Evolutionary conservation across 2,329 filamentous ascomycete genomes (phyloP), one percentile per base, ranked within the genome.

Genomic region (Fusarium burgessii): DNA sequence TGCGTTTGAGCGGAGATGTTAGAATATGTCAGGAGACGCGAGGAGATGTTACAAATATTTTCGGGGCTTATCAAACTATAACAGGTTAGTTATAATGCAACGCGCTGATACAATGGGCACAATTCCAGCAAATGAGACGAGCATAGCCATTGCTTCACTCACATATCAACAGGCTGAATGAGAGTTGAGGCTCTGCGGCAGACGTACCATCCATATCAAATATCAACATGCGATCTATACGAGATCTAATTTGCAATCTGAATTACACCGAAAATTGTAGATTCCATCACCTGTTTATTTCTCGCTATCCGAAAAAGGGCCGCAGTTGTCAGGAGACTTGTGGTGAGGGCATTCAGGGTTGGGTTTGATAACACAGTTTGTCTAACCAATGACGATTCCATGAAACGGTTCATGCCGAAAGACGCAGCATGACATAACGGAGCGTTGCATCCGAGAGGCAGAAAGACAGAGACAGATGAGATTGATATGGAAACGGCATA

Each of bases 151-250:
- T 47, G 23, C 49, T 27, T 42, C 20, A 13, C 13, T 38, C 11
- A 12, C 8, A 29, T 38, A 18, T 40, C 33, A 45, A 45, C 33
- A 35, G 32, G 36, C 33, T 51, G 25, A 38, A 64, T 64, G 60
- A 55, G 47, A 55, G 32, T 41, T 59, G 57, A 67, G 64, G 64
- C 64, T 67, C 64, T 67, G 64, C 55, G 62, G 62, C 38, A 67
- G 32, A 42, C 47, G 56, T 40, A 27, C 23, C 47, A 55, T 45
- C 49, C 43, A 49, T n/a, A 35, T 67, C 47, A 67, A 55, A 55
- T 50, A 42, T 66, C 56, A 67, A 66, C 64, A 67, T 67, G 25
- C 29, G 62, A 67, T 67, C 64, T 67, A 61, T 42, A 52, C 64
- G 47, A 66, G 55, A 67, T 67, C 64, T 67, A 46, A 47, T 43